A percentile compares a stretch with the other conserved stretches of the same genome.
Evolutionary conservation across 129 eudicot genomes (phyloP).

Genomic region (Kitagawia praeruptora): DNA sequence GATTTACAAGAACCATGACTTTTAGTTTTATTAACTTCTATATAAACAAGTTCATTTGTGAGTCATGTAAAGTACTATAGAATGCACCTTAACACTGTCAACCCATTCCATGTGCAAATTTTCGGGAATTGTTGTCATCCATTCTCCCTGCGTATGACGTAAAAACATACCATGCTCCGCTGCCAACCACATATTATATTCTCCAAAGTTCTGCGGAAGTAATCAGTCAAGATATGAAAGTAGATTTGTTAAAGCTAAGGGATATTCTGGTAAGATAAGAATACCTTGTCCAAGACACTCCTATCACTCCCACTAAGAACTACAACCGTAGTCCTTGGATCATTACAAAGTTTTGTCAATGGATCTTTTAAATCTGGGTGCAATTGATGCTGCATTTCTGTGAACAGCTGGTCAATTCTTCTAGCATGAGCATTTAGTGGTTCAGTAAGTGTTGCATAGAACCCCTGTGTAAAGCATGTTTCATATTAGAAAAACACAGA

Average conservation of each 20-base stretch:
- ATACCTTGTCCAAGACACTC: constrained; percentile 57
- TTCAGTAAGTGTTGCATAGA: constrained; percentile 83
- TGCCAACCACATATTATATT: constrained; percentile 78
- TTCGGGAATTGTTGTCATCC: constrained; percentile 84
- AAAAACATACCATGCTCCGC: constrained; percentile 91
- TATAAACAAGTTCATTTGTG: not conserved
- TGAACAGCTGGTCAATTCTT: constrained; percentile 58
- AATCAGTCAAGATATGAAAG: constrained; percentile 16
- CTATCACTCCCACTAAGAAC: constrained; percentile 59
- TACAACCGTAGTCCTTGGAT: constrained; percentile 55
- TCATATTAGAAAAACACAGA: not conserved
- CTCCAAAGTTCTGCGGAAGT: constrained; percentile 65
- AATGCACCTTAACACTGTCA: constrained; percentile 61
- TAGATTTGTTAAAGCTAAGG: constrained; percentile 10
- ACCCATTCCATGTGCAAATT: constrained; percentile 74
- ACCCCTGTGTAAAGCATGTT: constrained; percentile 47
- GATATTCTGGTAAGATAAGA: not conserved
- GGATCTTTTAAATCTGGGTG: constrained; percentile 63
- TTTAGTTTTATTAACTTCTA: not conserved
- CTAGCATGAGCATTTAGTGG: constrained; percentile 55
- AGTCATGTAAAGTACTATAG: not conserved
- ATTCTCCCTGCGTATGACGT: constrained; percentile 53
- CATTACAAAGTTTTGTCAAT: constrained; percentile 42
- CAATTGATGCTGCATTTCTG: constrained; percentile 69
- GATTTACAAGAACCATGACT: constrained; percentile 5